Evolutionary conservation across 2,329 filamentous ascomycete genomes (phyloP).

Genomic region (Exophiala sp.): DNA sequence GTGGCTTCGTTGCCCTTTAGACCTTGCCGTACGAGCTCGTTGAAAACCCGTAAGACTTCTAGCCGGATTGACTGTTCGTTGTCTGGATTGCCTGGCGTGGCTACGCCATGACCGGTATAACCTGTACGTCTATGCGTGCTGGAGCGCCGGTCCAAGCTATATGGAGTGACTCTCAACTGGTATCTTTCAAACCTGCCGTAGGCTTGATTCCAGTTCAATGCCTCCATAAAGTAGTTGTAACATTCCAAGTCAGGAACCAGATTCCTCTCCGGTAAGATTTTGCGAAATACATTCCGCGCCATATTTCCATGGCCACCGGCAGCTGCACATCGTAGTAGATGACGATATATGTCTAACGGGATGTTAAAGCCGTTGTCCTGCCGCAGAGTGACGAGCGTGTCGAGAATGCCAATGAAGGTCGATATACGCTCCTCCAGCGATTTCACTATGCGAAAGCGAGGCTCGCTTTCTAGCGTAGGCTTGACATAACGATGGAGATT

Average conservation of each 20-base stretch:
- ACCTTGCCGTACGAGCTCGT: conserved; percentile 43
- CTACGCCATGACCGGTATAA: conserved; percentile 28
- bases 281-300: conserved; percentile 45
- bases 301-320: conserved; percentile 42
- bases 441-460: conserved; percentile 36
- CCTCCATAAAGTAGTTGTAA: conserved; percentile 52
- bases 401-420: conserved; percentile 37
- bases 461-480: conserved; percentile 34
- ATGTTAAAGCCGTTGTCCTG: conserved; percentile 35
- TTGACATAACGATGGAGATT: conserved; percentile 48
- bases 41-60: conserved; percentile 39
- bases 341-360: conserved; percentile 46
- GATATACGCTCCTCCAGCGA: conserved; percentile 37
- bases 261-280: conserved; percentile 35
- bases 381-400: conserved; percentile 37
- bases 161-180: conserved; percentile 34
- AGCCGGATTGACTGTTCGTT: conserved; percentile 18
- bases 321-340: conserved; percentile 49
- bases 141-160: conserved; percentile 27
- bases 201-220: conserved; percentile 43
- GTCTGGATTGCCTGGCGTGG: conserved; percentile 11
- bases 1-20: conserved; percentile 47
- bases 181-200: conserved; percentile 39
- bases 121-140: conserved; percentile 17
- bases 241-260: conserved; percentile 45